A percentile compares a stretch with the other conserved stretches of the same genome.
phyloP scores from a whole-genome alignment of 345 rosid species.

The Adansonia digitata region DNA sequence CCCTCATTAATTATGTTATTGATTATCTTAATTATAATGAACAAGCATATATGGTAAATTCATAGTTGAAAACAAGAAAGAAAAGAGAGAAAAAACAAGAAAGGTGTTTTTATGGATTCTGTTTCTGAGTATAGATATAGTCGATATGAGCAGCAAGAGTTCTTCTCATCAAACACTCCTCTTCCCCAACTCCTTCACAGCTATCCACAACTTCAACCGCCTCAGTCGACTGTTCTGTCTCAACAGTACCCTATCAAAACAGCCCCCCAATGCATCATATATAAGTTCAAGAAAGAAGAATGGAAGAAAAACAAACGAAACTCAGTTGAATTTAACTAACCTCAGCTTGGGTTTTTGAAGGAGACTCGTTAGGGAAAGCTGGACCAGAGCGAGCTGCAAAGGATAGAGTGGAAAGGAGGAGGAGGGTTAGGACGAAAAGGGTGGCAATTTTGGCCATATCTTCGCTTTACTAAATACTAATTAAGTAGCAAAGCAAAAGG shows the following conservation, averaged over 20 bases:
- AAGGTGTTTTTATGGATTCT: constrained; percentile 27
- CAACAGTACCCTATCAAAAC: neutral
- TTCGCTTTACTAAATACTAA: neutral
- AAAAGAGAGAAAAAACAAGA: neutral
- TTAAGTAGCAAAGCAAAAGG: neutral
- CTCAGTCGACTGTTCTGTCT: constrained; percentile 2
- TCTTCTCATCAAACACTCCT: constrained; percentile 50
- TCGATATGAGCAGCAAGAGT: constrained; percentile 53
- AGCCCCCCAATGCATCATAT: neutral
- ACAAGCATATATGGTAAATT: neutral
- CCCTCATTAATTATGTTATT: neutral
- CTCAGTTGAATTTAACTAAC: constrained; percentile 14
- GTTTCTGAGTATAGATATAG: constrained; percentile 53
- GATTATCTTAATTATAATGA: too few species aligned
- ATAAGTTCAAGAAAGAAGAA: neutral
- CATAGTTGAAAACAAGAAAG: neutral
- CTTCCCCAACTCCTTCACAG: constrained; percentile 46
- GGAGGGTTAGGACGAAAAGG: constrained; percentile 35
- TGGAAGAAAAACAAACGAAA: neutral
- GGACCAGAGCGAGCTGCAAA: constrained; percentile 43
- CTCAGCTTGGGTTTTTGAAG: constrained; percentile 27
- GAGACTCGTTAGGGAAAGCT: constrained; percentile 18
- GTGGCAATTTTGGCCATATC: constrained; percentile 33
- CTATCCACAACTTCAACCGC: constrained; percentile 29
- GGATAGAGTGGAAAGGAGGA: constrained; percentile 39